Evolutionary conservation across 495 filamentous ascomycete genomes (phyloP), one percentile per base, ranked within the genome.

Genomic region (Neurospora hispaniola): DNA sequence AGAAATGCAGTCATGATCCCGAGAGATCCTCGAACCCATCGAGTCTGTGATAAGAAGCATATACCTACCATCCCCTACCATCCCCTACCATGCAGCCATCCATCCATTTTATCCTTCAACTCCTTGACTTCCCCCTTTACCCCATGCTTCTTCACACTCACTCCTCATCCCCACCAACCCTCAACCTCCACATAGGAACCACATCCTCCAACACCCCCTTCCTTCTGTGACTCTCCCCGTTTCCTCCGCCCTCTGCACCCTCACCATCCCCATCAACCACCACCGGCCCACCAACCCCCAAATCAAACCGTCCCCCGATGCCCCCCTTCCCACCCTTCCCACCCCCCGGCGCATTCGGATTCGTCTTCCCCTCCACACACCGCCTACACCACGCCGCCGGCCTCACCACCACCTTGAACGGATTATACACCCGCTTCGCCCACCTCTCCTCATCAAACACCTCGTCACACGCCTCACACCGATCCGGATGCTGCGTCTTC

Each of bases 401-500:
- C 18, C 77, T 35, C 0, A 73, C 40, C 7, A 62, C 39, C 1
- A 69, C 75, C 2, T 72, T 41, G 39, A 75, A 75, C 1, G 77
- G 77, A 20, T 74, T 72, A 14, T 69, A 78, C 71, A 75, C 59
- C 69, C 69, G 71, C 69, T 73, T 71, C 42, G 46, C 71, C 18
- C n/a, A 12, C 0, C 42, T 11, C 7, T 18, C 42, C 1, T 70
- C 71, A 27, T 73, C 74, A 70, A 78, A 78, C 48, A 72, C 54
- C 9, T 73, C 71, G 8, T 74, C 38, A 12, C 77, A 78, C 1
- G 20, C 0, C 18, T 66, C 73, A 43, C 77, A 78, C 16, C 77
- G 73, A 11, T 78, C 77, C 1, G 77, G 77, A 4, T 77, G 73
- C 72, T 78, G 77, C 12, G 73, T 74, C 41, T 72, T 72, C 12